These are phyloP conservation scores for Zasmidium citrigriseum DNA, from an alignment of 2,329 filamentous ascomycete genomes.

Conservation along the genomic window DNA sequence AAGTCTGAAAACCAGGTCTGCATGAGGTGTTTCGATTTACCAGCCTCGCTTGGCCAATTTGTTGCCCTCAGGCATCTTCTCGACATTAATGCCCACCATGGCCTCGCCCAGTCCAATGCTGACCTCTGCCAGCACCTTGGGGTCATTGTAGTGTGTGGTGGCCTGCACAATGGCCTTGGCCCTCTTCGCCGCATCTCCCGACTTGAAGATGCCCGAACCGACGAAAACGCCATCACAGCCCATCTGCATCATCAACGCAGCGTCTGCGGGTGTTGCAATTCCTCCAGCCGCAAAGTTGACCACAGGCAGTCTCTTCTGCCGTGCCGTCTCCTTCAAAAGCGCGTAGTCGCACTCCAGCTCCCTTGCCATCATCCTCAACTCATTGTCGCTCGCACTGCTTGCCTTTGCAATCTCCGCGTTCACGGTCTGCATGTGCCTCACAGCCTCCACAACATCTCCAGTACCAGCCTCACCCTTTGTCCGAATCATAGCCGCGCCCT, in stretches of 20 bases:
- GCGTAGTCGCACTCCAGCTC: slow-evolving; percentile 77
- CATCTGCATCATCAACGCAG: slow-evolving; percentile 98
- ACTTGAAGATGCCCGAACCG: slow-evolving; percentile 96
- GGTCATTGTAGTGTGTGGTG: slow-evolving; percentile 84
- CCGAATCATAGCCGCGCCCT: slow-evolving; percentile 97
- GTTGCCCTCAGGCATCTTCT: slow-evolving; percentile 72
- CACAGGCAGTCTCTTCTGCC: slow-evolving; percentile 84
- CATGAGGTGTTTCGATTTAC: slow-evolving; percentile 49
- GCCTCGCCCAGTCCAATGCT: slow-evolving; percentile 91
- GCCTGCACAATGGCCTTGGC: slow-evolving; percentile 94
- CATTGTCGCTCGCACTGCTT: slow-evolving; percentile 63
- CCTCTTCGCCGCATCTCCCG: slow-evolving; percentile 82
- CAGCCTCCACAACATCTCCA: slow-evolving; percentile 94
- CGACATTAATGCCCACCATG: slow-evolving; percentile 93
- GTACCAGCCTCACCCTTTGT: slow-evolving; percentile 98
- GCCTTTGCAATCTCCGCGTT: slow-evolving; percentile 79
- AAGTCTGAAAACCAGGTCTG: background rate
- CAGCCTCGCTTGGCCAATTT: slow-evolving; percentile 85
- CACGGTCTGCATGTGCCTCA: slow-evolving; percentile 91
- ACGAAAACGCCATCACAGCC: slow-evolving; percentile 98
- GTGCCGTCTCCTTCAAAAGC: slow-evolving; percentile 81
- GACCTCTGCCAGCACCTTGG: slow-evolving; percentile 82
- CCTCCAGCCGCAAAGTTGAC: slow-evolving; percentile 99
- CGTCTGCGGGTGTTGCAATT: slow-evolving; percentile 97
- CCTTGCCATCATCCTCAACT: slow-evolving; percentile 76